phyloP scores from a whole-genome alignment of 2,329 filamentous ascomycete species.

The Fusarium xyrophilum region DNA sequence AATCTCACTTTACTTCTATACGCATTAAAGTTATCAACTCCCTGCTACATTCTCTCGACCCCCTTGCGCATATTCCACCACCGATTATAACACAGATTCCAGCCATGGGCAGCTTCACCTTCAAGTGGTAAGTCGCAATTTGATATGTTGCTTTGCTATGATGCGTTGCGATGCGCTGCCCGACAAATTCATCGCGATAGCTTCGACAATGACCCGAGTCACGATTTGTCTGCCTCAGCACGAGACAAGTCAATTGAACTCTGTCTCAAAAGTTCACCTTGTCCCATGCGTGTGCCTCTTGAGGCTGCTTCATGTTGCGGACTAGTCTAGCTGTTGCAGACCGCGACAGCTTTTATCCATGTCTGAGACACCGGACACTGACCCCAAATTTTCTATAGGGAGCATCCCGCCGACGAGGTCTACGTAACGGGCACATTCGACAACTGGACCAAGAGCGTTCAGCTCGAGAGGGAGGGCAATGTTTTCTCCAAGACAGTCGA shows the following conservation, averaged over 20 bases:
- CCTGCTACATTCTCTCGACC: slow-evolving; percentile 15
- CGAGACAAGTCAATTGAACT: slow-evolving; percentile 22
- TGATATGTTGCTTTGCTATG: neutral
- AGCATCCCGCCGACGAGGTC: slow-evolving; percentile 82
- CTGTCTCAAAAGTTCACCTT: slow-evolving; percentile 12
- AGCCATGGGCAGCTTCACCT: slow-evolving; percentile 71
- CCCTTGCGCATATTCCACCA: slow-evolving; percentile 19
- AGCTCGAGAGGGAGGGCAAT: slow-evolving; percentile 77
- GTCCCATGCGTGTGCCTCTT: neutral
- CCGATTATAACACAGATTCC: slow-evolving; percentile 32
- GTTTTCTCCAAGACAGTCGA: slow-evolving; percentile 82
- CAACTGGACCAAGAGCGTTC: slow-evolving; percentile 86
- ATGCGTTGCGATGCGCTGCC: slow-evolving; percentile 14
- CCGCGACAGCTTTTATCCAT: slow-evolving; percentile 18
- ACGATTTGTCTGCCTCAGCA: slow-evolving; percentile 9
- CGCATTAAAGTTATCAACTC: slow-evolving; percentile 27
- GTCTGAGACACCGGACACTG: slow-evolving; percentile 39
- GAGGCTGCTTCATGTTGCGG: slow-evolving; percentile 16
- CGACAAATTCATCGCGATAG: slow-evolving; percentile 8
- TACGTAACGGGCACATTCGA: slow-evolving; percentile 97
- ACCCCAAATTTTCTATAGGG: slow-evolving; percentile 62
- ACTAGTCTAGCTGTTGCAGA: slow-evolving; percentile 12
- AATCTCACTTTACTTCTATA: slow-evolving; percentile 28
- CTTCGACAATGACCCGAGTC: slow-evolving; percentile 6
- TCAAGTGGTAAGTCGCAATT: slow-evolving; percentile 67